These are phyloP conservation scores for Begonia loranthoides DNA, from an alignment of 306 rosid genomes.

Conservation along the genomic window DNA sequence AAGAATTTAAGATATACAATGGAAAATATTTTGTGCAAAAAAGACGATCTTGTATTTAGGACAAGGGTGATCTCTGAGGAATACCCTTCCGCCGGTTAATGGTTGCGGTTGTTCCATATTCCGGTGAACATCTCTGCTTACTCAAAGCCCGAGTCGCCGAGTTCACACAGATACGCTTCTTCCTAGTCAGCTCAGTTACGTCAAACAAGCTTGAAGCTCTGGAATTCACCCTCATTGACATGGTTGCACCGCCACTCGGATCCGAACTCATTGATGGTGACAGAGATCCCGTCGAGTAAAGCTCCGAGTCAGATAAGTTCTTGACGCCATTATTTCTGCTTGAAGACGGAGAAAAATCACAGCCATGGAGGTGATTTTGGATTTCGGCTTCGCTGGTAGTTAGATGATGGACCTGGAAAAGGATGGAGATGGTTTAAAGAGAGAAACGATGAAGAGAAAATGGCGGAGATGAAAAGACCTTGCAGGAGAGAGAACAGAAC, in stretches of 20 bases:
- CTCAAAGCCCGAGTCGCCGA: constrained; percentile 20
- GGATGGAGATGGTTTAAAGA: not conserved
- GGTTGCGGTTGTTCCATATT: constrained; percentile 28
- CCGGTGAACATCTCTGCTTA: constrained; percentile 34
- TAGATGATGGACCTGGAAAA: constrained; percentile 54
- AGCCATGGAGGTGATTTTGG: constrained; percentile 42
- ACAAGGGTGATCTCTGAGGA: constrained; percentile 79
- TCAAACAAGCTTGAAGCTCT: constrained; percentile 48
- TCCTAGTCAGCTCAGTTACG: constrained; percentile 51
- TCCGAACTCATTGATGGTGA: constrained; percentile 55
- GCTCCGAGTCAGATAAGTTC: constrained; percentile 41
- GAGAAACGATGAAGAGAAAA: too few relatives aligned
- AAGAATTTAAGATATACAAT: too few relatives aligned
- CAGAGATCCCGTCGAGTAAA: constrained; percentile 56
- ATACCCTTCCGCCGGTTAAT: constrained; percentile 49
- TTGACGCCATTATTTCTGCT: too few relatives aligned
- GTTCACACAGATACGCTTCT: constrained; percentile 30
- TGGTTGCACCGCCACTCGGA: constrained; percentile 14
- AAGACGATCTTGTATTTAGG: constrained; percentile 19
- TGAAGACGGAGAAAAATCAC: too few relatives aligned
- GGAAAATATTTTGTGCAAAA: too few relatives aligned
- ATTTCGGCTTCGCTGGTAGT: constrained; percentile 39
- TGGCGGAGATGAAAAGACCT: constrained; percentile 23
- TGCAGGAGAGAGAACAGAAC: constrained; percentile 86
- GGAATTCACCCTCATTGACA: constrained; percentile 22